Percentiles rank a stretch among this genome's conserved stretches.
phyloP scores from a whole-genome alignment of 306 rosid genomes.

The Hippophae gyantsensis region DNA sequence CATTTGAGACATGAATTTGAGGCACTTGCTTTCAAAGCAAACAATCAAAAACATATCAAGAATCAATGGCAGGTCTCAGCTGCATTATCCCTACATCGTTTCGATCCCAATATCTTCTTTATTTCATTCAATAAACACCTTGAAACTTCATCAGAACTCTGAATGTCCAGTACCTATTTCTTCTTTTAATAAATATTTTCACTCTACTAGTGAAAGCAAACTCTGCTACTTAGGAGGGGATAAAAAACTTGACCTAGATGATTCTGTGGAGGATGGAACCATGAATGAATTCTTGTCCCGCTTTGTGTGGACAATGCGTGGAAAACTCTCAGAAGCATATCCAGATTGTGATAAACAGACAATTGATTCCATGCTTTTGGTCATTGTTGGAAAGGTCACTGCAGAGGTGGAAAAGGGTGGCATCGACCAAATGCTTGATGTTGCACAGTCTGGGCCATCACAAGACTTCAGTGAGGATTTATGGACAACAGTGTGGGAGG shows the following conservation, averaged over 20 bases:
- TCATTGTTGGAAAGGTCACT: slow-evolving; percentile 49
- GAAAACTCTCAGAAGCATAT: slow-evolving; percentile 36
- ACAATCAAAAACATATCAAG: slow-evolving; percentile 23
- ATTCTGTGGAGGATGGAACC: slow-evolving; percentile 27
- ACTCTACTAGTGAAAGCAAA: slow-evolving; percentile 21
- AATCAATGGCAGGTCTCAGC: slow-evolving; percentile 22
- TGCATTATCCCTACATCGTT: slow-evolving; percentile 1
- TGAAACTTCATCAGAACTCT: slow-evolving; percentile 10
- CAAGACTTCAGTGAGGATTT: slow-evolving; percentile 77
- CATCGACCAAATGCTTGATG: slow-evolving; percentile 19
- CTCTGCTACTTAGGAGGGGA: slow-evolving; percentile 17
- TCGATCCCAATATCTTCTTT: slow-evolving; percentile 13
- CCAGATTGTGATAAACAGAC: slow-evolving; percentile 50
- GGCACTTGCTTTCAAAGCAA: slow-evolving; percentile 29
- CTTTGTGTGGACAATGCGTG: slow-evolving; percentile 68
- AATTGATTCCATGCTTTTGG: slow-evolving; percentile 49
- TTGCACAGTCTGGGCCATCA: slow-evolving; percentile 8
- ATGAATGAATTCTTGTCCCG: slow-evolving; percentile 68
- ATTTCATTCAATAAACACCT: slow-evolving; percentile 7
- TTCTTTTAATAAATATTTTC: slow-evolving; percentile 18
- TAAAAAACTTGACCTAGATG: slow-evolving; percentile 9
- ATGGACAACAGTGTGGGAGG: slow-evolving; percentile 92
- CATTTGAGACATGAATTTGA: slow-evolving; percentile 33
- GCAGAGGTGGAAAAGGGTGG: slow-evolving; percentile 55
- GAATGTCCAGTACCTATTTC: slow-evolving; percentile 6